Base-by-base conservation (phyloP, 345 rosid species). In the Gossypioides kirkii region DNA sequence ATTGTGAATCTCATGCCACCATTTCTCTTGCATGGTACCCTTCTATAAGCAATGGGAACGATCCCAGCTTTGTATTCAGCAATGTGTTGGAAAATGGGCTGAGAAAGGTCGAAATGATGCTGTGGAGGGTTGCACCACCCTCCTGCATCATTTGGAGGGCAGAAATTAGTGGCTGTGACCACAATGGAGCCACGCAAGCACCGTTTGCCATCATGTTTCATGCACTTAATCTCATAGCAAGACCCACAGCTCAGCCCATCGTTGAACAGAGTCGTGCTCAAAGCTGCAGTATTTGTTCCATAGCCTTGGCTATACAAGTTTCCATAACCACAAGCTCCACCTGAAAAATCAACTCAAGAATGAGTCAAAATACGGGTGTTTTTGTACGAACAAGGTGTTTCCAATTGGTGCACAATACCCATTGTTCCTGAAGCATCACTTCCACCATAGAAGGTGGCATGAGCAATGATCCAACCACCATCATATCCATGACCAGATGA, bases 61-160 rank as follows among this genome's bases (percentile, higher is more conserved):
- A 90, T 84, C 36, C 96, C 96, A 8, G 96, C 91, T 75, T 41
- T 87, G 83, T 90, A 90, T 47, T 88, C 93, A 60, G 96, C 96
- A 79, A 90, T 86, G 68, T 84, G 93, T 80, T 90, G 92, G 87
- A 88, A 90, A 10, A 90, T 90, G 28, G 93, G 93, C 76, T 88
- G 93, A 61, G 93, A 86, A 58, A 90, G 93, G 73, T 90, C 96
- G 66, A 90, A 90, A 73, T 90, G 96, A 2, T 88, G 90, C 46
- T 70, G 90, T 18, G 96, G 96, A 76, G 96, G 96, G 82, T 90
- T 90, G 84, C 96, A 90, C 96, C 96, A 90, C 36, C 96, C 96
- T 2, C 96, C 96, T 8, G 81, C 86, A 80, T 88, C 84, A 86
- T 90, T 90, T 4, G 96, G 96, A 0, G 96, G 96, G 77, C 96